Percentiles rank a stretch among this genome's conserved stretches.
Conservation (phyloP, 164 flowering plant genomes). For the Kalanchoe fedtschenkoi region DNA sequence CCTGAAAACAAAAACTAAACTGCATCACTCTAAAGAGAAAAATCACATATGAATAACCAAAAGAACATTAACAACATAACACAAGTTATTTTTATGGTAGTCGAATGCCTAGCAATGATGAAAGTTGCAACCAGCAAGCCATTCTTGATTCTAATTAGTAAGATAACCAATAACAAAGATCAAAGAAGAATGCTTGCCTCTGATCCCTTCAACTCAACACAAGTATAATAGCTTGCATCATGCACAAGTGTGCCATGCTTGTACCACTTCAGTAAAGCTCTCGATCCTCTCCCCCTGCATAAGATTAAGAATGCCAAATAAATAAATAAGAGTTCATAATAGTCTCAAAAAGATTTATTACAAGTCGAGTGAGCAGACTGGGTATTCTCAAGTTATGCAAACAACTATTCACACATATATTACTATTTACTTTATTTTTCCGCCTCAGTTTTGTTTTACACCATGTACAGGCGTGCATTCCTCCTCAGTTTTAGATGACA, state of each 20-base stretch:
- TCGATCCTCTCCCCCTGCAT: conserved; percentile 81
- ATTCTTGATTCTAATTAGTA: not conserved
- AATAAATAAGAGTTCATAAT: not conserved
- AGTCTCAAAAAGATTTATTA: no score
- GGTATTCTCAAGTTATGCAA: not conserved
- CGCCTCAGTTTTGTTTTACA: no score
- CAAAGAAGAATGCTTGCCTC: conserved; percentile 45
- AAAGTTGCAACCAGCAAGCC: not conserved
- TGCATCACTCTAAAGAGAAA: not conserved
- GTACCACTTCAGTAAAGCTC: conserved; percentile 64
- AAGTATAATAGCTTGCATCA: conserved; percentile 68
- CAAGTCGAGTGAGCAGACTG: no score
- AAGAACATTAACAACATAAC: not conserved
- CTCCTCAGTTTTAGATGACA: not conserved
- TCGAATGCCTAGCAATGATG: not conserved
- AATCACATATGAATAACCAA: not conserved
- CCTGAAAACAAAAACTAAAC: conserved; percentile 31
- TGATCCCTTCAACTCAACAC: conserved; percentile 81
- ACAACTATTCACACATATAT: not conserved
- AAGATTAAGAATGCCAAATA: not conserved
- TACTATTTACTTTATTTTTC: no score
- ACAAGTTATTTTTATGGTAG: not conserved
- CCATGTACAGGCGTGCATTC: not conserved
- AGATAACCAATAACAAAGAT: not conserved
- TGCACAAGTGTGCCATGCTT: conserved; percentile 53